Evolutionary conservation across 2,329 filamentous ascomycete genomes (phyloP).

Genomic region (Aspergillus persii): DNA sequence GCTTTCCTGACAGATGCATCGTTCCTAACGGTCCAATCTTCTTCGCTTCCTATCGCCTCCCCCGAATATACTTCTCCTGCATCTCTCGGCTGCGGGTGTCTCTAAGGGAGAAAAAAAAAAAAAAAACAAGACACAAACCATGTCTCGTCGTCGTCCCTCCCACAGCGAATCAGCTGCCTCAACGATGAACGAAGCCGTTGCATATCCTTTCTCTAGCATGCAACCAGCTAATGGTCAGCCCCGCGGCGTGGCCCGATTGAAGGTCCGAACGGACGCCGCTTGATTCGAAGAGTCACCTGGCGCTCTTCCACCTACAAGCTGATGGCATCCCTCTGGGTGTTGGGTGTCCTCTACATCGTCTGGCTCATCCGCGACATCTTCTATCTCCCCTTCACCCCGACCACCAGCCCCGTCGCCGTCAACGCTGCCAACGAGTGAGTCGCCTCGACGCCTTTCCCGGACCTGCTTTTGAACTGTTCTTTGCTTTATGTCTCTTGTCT

Average conservation of each 20-base stretch:
- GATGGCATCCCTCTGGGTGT: conserved; percentile 40
- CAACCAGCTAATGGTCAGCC: conserved; percentile 21
- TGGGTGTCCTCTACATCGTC: conserved; percentile 40
- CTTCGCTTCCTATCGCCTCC: conserved; percentile 7
- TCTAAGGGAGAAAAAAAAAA: conserved; percentile 11
- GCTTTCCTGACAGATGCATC: conserved; percentile 15
- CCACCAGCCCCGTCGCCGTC: conserved; percentile 8
- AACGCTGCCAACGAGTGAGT: conserved; percentile 24
- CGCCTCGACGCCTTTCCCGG: neutral
- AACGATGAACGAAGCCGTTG: conserved; percentile 33
- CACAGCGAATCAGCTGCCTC: conserved; percentile 34
- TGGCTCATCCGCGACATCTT: conserved; percentile 42
- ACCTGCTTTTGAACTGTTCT: neutral
- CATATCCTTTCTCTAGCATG: conserved; percentile 33
- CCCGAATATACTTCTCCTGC: neutral
- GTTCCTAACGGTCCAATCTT: conserved; percentile 7
- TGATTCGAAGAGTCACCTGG: conserved; percentile 43
- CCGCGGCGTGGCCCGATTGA: conserved; percentile 39
- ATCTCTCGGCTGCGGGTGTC: conserved; percentile 9
- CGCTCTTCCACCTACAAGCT: conserved; percentile 43
- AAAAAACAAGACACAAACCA: conserved; percentile 19
- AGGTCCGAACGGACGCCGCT: conserved; percentile 38
- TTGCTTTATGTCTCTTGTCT: neutral
- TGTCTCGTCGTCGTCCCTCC: conserved; percentile 39
- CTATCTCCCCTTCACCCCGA: conserved; percentile 33